Evolutionary conservation across 495 filamentous ascomycete genomes (phyloP).

Genomic region (Umbilicaria muhlenbergii): DNA sequence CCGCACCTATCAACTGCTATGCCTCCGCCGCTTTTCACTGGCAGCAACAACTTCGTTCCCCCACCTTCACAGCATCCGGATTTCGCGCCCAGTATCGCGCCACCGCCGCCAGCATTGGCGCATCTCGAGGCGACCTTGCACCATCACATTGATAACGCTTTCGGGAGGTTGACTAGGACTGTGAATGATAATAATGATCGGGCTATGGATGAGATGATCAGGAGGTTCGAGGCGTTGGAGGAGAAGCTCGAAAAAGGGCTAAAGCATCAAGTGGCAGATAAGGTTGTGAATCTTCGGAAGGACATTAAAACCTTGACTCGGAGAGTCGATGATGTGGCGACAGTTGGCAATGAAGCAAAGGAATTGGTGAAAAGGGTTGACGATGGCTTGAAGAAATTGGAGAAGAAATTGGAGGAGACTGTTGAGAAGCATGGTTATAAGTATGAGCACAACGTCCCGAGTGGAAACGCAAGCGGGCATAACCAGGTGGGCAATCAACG

Average conservation of each 20-base stretch:
- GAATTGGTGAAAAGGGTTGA: constrained; percentile 3
- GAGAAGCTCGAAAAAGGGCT: constrained; percentile 7
- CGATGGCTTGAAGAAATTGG: constrained; percentile 4
- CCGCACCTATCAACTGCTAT: constrained; percentile 6
- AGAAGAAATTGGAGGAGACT: constrained; percentile 5
- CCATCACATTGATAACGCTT: constrained; percentile 12
- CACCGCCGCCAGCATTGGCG: constrained; percentile 5
- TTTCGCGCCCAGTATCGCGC: constrained; percentile 5
- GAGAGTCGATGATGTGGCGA: no score
- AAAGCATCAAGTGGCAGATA: constrained; percentile 6
- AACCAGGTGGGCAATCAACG: not conserved
- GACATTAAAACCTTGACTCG: not conserved
- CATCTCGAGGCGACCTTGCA: constrained; percentile 13
- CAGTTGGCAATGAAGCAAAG: not conserved
- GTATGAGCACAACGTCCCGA: not conserved
- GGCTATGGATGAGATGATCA: constrained; percentile 8
- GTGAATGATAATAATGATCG: constrained; percentile 12
- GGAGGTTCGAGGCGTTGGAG: constrained; percentile 8
- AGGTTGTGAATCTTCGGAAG: not conserved
- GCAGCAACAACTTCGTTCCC: constrained; percentile 10
- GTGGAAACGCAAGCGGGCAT: constrained; percentile 1
- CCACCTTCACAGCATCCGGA: constrained; percentile 11
- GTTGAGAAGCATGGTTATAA: constrained; percentile 4
- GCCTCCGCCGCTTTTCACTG: constrained; percentile 5
- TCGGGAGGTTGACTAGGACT: constrained; percentile 8